phyloP scores from a whole-genome alignment of 2,329 filamentous ascomycete genomes.

The Colletotrichum sansevieriae region DNA sequence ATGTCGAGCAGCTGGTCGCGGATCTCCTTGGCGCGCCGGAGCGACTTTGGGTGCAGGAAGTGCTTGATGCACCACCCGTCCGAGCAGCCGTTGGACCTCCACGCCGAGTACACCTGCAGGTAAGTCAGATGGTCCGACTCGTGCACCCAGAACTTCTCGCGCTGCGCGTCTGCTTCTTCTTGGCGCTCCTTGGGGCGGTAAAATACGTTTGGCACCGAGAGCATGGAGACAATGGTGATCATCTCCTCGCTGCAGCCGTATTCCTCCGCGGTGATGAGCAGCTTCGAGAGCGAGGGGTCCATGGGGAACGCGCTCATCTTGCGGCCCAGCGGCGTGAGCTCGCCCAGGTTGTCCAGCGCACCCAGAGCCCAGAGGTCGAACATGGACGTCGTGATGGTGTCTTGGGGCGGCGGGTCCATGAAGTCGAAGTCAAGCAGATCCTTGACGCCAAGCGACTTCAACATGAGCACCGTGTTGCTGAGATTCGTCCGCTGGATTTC shows the following conservation, averaged over 20 bases:
- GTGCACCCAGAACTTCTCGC: constrained; percentile 98
- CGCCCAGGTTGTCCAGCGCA: constrained; percentile 92
- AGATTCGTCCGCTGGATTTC: constrained; percentile 98
- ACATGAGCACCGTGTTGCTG: constrained; percentile 90
- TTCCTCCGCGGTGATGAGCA: constrained; percentile 90
- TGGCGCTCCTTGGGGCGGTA: constrained; percentile 97
- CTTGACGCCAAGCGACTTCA: constrained; percentile 95
- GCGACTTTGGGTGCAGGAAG: constrained; percentile 94
- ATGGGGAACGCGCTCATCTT: constrained; percentile 99
- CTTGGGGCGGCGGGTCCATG: constrained; percentile 98
- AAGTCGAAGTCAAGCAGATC: constrained; percentile 98
- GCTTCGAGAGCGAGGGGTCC: constrained; percentile 95
- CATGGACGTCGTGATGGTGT: constrained; percentile 95
- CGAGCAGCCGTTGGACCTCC: constrained; percentile 89
- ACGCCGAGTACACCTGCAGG: constrained; percentile 94
- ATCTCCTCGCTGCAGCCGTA: constrained; percentile 98
- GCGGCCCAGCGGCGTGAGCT: constrained; percentile 86
- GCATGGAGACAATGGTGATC: constrained; percentile 97
- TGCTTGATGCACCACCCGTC: constrained; percentile 95
- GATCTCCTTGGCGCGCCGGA: constrained; percentile 93
- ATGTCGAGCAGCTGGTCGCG: constrained; percentile 94
- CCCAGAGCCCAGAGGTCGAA: constrained; percentile 98
- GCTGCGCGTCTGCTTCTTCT: constrained; percentile 93
- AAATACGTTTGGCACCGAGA: constrained; percentile 96
- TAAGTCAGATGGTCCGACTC: constrained; percentile 97